Conservation (phyloP, 2,329 filamentous ascomycete species). For the Aureobasidium melanogenum region DNA sequence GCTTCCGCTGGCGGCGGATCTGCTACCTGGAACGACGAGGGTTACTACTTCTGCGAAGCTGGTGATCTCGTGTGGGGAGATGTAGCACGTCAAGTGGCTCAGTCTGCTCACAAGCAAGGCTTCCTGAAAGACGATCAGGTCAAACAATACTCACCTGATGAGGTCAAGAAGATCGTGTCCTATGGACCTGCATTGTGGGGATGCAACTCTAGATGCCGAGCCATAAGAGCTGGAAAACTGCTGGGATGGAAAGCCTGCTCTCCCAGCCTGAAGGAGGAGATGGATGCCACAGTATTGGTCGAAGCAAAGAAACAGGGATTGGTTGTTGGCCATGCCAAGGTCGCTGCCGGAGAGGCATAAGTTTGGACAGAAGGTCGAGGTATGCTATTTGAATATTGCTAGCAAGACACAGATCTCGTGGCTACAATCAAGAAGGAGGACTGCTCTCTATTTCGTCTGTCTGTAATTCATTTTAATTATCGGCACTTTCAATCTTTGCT, state of each 20-base stretch:
- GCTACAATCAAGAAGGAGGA: background rate
- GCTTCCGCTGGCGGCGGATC: conserved; percentile 27
- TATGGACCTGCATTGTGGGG: conserved; percentile 50
- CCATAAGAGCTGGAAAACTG: conserved; percentile 47
- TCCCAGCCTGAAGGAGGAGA: conserved; percentile 19
- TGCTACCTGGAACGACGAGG: conserved; percentile 50
- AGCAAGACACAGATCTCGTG: background rate
- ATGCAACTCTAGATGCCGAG: conserved; percentile 49
- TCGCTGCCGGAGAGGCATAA: conserved; percentile 22
- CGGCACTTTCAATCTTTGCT: conserved; percentile 37
- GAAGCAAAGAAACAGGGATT: conserved; percentile 34
- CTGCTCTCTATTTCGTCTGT: background rate
- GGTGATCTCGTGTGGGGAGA: conserved; percentile 52
- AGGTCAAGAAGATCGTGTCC: conserved; percentile 38
- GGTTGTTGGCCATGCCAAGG: conserved; percentile 23
- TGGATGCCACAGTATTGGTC: conserved; percentile 42
- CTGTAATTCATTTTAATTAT: background rate
- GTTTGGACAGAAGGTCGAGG: background rate
- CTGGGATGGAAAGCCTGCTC: conserved; percentile 51
- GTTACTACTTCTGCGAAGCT: conserved; percentile 59
- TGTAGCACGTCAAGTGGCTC: conserved; percentile 22
- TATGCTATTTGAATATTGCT: background rate
- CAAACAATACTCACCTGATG: conserved; percentile 28
- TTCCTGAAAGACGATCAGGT: conserved; percentile 34
- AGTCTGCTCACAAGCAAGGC: conserved; percentile 46